Conservation (phyloP, 208 protist species). For the Naegleria fowleri region DNA sequence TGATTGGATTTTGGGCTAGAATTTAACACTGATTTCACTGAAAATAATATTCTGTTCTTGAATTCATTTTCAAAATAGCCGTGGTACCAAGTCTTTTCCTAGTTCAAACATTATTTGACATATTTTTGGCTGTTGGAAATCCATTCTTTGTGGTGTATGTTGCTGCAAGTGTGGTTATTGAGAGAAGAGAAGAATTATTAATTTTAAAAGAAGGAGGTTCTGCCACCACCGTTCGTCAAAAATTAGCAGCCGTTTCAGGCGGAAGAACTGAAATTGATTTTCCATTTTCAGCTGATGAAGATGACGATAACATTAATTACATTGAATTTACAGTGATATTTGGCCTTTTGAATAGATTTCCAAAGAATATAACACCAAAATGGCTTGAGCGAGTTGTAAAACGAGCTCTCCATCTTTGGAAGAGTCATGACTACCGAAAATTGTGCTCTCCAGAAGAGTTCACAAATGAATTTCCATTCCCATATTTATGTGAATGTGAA, state of each 20-base stretch:
- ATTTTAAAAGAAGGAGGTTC: background rate
- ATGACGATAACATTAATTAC: background rate
- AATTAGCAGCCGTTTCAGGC: background rate
- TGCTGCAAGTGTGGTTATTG: background rate
- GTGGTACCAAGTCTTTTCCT: background rate
- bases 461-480: background rate
- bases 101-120: background rate
- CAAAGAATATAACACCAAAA: background rate
- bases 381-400: background rate
- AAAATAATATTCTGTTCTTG: no score
- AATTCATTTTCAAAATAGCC: background rate
- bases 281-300: background rate
- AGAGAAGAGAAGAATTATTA: slow-evolving; percentile 9
- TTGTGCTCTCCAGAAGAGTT: background rate
- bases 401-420: background rate
- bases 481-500: background rate
- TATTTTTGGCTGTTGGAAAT: background rate
- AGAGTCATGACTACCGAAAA: background rate
- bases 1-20: no score
- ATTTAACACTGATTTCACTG: no score
- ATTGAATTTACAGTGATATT: slow-evolving; percentile 7
- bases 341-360: slow-evolving; percentile 2
- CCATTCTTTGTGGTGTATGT: background rate
- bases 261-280: background rate
- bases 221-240: background rate